Evolutionary conservation across 1,284 basidiomycete genomes (phyloP), one percentile per base, ranked within the genome.

Genomic region (Apiotrichum montevideense): DNA sequence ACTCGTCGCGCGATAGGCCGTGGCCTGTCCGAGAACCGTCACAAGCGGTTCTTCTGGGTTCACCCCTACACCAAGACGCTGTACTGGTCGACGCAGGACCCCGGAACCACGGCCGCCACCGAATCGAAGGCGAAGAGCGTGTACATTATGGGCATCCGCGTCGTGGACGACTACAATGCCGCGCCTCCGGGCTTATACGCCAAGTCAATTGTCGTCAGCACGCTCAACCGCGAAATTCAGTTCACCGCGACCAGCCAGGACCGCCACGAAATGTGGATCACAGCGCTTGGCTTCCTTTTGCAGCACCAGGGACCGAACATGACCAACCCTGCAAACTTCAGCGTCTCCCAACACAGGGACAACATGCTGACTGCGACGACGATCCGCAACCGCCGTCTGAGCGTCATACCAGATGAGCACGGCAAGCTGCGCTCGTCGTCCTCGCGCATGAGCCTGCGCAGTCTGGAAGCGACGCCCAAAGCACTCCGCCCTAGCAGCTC

Each of bases 21-120:
- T 71, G 92, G 91, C 7, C 83, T 92, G 71, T 90, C 90, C 34
- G 90, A 93, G 74, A 87, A 86, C 73, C 81, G 94, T 52, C 96
- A 99, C 78, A 87, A 85, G 73, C 83, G 96, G 41, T 99, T 96
- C 86, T 97, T 98, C 82, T 98, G 96, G 94, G 86, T 99, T 13
- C 95, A 98, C 77, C 96, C 96, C 33, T 99, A 98, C 74, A 98
- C 93, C 51, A 91, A 92, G 79, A 98, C 92, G 8, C 74, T 99
- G 57, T 98, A 98, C 78, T 99, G 96, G 96, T 94, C 91, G 66
- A 85, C 89, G 35, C 85, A 87, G 35, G 95, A 98, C 78, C 96
- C 95, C 37, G 92, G 91, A 37, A 88, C 88, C 41, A 84, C 84
- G 40, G 86, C 85, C 62, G 87, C 90, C 6, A 84, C 86, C 3